Percentiles rank a stretch among this genome's conserved stretches.
Conservation (phyloP, 2,329 filamentous ascomycete species). For the Helicocarpus griseus region DNA sequence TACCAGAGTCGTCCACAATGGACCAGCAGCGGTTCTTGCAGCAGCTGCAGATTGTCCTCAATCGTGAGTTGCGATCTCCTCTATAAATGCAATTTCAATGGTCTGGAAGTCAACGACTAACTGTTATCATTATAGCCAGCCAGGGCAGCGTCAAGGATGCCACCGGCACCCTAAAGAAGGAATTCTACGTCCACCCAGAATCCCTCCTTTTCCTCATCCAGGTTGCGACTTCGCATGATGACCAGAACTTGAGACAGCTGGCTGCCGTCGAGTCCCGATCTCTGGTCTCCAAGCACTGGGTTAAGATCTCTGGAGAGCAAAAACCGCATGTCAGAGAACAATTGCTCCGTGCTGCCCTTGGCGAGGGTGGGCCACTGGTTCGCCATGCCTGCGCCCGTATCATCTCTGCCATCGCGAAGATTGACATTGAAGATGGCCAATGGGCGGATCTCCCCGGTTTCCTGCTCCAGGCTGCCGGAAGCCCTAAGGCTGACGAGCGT, state of each 20-base stretch:
- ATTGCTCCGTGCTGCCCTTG: constrained; percentile 72
- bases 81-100: constrained; percentile 1
- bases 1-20: constrained; percentile 42
- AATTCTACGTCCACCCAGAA: constrained; percentile 79
- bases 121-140: constrained; percentile 52
- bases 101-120: constrained; percentile 4
- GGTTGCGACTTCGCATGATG: constrained; percentile 69
- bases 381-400: constrained; percentile 83
- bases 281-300: constrained; percentile 79
- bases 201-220: constrained; percentile 80
- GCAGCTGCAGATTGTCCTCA: constrained; percentile 78
- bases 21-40: constrained; percentile 74
- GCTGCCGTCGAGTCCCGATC: constrained; percentile 83
- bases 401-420: constrained; percentile 73
- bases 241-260: constrained; percentile 68
- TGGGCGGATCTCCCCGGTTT: constrained; percentile 73
- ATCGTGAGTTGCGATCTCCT: constrained; percentile 53
- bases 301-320: constrained; percentile 59
- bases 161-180: constrained; percentile 82
- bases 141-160: constrained; percentile 83
- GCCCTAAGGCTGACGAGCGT: constrained; percentile 64
- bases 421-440: constrained; percentile 79
- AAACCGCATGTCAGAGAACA: constrained; percentile 73
- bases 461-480: constrained; percentile 70
- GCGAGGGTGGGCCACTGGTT: constrained; percentile 65